These are phyloP conservation scores for Globisporangium carolinianum DNA, from an alignment of 352 stramenopile species.

Conservation along the genomic window DNA sequence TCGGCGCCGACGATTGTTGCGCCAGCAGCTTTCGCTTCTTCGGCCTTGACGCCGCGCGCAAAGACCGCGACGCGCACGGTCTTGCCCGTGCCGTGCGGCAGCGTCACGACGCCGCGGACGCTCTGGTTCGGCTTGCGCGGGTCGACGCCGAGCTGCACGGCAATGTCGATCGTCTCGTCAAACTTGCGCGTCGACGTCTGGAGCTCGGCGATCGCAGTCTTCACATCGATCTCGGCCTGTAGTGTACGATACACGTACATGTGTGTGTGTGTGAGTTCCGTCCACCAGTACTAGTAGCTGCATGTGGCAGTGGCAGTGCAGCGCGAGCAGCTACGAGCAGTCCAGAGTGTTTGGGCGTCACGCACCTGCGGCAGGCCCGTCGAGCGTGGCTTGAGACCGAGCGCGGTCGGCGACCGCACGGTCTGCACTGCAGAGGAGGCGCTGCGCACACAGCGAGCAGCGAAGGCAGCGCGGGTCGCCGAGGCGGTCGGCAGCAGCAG, in stretches of 20 bases:
- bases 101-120: conserved; percentile 76
- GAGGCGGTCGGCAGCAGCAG: conserved; percentile 24
- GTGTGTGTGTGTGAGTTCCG: not conserved
- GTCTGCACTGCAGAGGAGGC: conserved; percentile 18
- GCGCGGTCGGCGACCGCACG: conserved; percentile 51
- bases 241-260: not conserved
- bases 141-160: conserved; percentile 79
- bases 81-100: conserved; percentile 87
- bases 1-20: conserved; percentile 88
- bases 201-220: conserved; percentile 45
- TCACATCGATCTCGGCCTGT: conserved; percentile 53
- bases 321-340: too few species aligned
- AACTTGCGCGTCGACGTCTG: conserved; percentile 74
- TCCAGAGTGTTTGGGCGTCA: not conserved
- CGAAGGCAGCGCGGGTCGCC: conserved; percentile 19
- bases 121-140: conserved; percentile 87
- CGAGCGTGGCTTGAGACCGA: conserved; percentile 56
- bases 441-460: conserved; percentile 34
- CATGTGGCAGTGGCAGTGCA: too few species aligned
- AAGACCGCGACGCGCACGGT: conserved; percentile 88
- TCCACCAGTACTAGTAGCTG: too few species aligned
- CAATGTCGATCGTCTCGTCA: conserved; percentile 84
- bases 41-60: conserved; percentile 80
- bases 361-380: conserved; percentile 44
- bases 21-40: conserved; percentile 85